Base-by-base conservation (phyloP, 2,329 filamentous ascomycete species). In the Beauveria medogensis region DNA sequence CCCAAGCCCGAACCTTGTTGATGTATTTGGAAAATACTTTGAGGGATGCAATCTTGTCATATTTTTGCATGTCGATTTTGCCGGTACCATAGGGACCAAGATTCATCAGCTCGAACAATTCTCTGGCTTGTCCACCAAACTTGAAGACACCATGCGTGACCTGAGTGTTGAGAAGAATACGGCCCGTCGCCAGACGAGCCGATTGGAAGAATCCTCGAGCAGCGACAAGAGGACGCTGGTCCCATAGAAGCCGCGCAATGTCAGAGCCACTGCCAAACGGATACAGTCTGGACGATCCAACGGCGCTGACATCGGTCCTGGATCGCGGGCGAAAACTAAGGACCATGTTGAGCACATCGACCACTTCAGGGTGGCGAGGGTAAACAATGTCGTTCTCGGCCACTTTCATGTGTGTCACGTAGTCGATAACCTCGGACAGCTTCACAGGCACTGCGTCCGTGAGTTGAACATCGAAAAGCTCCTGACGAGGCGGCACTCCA, bases 121-220 rank as follows among this genome's bases (percentile, higher is more conserved):
- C 63, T 1, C 65, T 64, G 2, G 82, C 64, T 0, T 62, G 63
- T 2, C 78, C 75, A 2, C 70, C 64, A 3, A 72, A 67, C 12
- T 76, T 78, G 68, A 85, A 85, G 20, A 83, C 75, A 3, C 77
- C 79, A 63, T 83, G 78, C 0, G 79, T 79, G 10, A 83, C 78
- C 60, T 85, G 84, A 52, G 75, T 73, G 63, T 85, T 85, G 28
- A 85, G 70, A 0, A 85, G 74, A 1, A 85, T 65, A 0, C 80
- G 74, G 2, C 80, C 81, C 0, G 82, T 85, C 0, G 78, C 78
- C 0, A 81, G 72, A 6, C 82, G 79, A 3, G 79, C 75, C 37
- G 81, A 83, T 66, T 82, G 80, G 60, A 83, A 83, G 65, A 80
- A 84, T 1, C 82, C 82, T 18, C 82, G 77, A 1, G 80, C 70